phyloP scores from a whole-genome alignment of 1,284 basidiomycete species.

The Ustilago cynodontis region DNA sequence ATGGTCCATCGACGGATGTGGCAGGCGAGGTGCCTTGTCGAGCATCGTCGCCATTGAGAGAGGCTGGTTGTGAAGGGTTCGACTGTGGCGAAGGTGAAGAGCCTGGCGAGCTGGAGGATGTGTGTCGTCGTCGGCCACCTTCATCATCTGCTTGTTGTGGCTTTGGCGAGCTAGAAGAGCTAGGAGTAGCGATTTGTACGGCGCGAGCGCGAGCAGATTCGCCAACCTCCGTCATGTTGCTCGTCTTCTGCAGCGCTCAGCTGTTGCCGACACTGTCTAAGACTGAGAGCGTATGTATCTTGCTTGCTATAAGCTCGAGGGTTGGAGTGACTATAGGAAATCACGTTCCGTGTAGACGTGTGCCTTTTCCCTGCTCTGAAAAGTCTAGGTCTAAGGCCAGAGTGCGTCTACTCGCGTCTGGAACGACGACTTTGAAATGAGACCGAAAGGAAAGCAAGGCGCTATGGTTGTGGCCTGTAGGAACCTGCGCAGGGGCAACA shows the following conservation, averaged over 20 bases:
- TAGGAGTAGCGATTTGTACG: constrained; percentile 4
- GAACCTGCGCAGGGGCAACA: background rate
- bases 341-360: constrained; percentile 21
- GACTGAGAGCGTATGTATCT: background rate
- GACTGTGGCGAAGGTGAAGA: constrained; percentile 31
- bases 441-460: background rate
- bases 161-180: constrained; percentile 9
- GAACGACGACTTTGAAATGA: background rate
- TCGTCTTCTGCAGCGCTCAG: background rate
- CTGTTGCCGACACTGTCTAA: background rate
- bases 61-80: constrained; percentile 36
- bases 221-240: constrained; percentile 22
- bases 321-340: background rate
- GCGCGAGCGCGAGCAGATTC: constrained; percentile 11
- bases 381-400: constrained; percentile 38
- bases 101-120: constrained; percentile 20
- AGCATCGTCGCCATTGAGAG: constrained; percentile 40
- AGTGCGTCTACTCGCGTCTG: constrained; percentile 19
- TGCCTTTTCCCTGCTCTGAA: constrained; percentile 20
- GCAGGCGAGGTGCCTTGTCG: constrained; percentile 42
- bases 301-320: background rate
- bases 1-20: constrained; percentile 34
- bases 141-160: background rate
- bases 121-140: constrained; percentile 5
- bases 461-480: background rate